Evolutionary conservation across 306 rosid genomes (phyloP), one percentile per base, ranked within the genome.

Genomic region (Gleditsia sinensis): DNA sequence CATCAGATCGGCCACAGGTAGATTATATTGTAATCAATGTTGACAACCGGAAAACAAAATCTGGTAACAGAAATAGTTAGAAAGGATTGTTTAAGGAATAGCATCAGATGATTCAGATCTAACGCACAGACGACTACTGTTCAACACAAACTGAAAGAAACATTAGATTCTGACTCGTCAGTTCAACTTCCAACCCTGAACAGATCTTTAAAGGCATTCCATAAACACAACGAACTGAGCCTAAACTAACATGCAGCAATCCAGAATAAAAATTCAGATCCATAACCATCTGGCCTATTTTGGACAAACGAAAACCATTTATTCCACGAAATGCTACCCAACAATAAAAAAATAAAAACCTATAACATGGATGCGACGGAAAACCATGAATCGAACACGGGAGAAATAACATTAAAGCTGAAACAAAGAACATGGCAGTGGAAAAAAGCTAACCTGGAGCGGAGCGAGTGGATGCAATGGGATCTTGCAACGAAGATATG

Each of bases 71-170:
- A 9, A 8, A 34, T 40, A 13, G 54, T 46, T 54, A 34, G 3
- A 48, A 56, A 0, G n/a, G 16, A 39, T 66, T 19, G n/a, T 21
- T 64, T 2, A 11, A 0, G 3, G 17, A 25, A 57, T 55, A 40
- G 25, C 63, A 39, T 33, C 78, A 78, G 78, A 75, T 83, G 25
- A 56, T 30, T 33, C 78, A 78, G 78, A 75, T 83, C 78, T 63
- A 75, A 7, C 17, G 7, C 40, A 51, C 28, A 72, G 24, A 21
- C 70, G 37, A 23, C 13, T 57, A 72, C 16, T 7, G 19, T 11
- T 59, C 25, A 61, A 7, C 13, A 61, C 10, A 72, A 77, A 65
- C 27, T 23, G 27, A 67, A 67, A 39, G 1, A 32, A 81, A 36
- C 57, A 23, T n/a, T n/a, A 23, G 1, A 21, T 69, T 43, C 33